Base-by-base conservation (phyloP, 768 basidiomycete genomes). In the Leccinellum rugosiceps region DNA sequence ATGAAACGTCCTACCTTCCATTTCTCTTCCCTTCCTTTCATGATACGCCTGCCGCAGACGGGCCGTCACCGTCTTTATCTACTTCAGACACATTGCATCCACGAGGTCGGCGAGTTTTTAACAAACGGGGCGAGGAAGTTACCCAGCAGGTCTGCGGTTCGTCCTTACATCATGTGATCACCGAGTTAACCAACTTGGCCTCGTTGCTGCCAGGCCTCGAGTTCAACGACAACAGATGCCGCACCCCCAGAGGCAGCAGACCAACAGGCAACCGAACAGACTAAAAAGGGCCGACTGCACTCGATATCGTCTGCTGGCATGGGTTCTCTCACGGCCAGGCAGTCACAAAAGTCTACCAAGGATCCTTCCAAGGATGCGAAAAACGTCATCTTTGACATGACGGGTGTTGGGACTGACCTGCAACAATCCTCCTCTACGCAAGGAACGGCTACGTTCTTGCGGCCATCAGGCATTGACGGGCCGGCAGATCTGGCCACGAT, bases 1-100 rank as follows among this genome's bases (percentile, higher is more conserved):
- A 86, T 63, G 86, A 88, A 68, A 63, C 77, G 15, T 88, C 86
- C 1, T 87, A 86, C 68, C 68, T 87, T 26, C 86, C 86, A 4
- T 88, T 88, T 68, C 70, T 87, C 17, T 86, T 85, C 62, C 71
- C 78, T 53, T 72, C 78, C 44, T 59, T 68, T 50, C 60, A 64
- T 8, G 69, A 69, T 55, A 64, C 59, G 50, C 54, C 64, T 51
- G 49, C 64, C 57, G 65, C 63, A 46, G 58, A 66, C 31, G 58
- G 56, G 23, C 57, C 58, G 53, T 63, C 70, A 53, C 57, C 63
- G 50, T 58, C 63, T 54, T 35, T 61, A 63, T 63, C 63, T 53
- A 57, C 57, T 55, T 53, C 64, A 59, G 52, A 59, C 59, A 21
- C 63, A 57, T 55, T 65, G 46, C 72, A 54, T 50, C 72, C 74